Evolutionary conservation across 2,329 filamentous ascomycete species (phyloP).

Genomic region (Aspergillus uvarum): DNA sequence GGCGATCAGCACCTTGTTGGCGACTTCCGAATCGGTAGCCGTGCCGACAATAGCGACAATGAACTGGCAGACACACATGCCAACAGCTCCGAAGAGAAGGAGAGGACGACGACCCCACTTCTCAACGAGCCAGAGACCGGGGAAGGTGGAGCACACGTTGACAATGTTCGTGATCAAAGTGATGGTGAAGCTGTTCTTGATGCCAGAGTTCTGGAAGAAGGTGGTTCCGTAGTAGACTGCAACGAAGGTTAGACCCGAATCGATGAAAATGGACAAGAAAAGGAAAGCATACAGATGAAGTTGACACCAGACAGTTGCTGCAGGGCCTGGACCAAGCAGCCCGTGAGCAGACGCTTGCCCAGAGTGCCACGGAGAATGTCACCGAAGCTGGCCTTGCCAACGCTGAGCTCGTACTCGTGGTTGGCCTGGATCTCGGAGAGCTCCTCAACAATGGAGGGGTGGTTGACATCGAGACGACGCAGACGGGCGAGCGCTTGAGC

Average conservation of each 20-base stretch:
- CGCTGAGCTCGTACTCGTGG: conserved; percentile 72
- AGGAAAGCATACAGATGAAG: conserved; percentile 40
- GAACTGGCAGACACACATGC: conserved; percentile 49
- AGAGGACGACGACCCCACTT: conserved; percentile 50
- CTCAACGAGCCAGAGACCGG: conserved; percentile 50
- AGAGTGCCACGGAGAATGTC: conserved; percentile 38
- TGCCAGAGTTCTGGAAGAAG: conserved; percentile 43
- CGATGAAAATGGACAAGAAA: not conserved
- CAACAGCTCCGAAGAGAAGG: conserved; percentile 48
- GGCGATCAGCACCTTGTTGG: conserved; percentile 46
- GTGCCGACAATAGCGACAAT: conserved; percentile 52
- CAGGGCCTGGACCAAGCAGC: conserved; percentile 40
- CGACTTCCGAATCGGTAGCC: conserved; percentile 34
- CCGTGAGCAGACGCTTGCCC: conserved; percentile 41
- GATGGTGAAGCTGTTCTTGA: conserved; percentile 47
- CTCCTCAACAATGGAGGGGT: conserved; percentile 73
- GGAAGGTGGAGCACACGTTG: conserved; percentile 51
- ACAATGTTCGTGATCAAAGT: conserved; percentile 50
- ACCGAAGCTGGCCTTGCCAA: conserved; percentile 38
- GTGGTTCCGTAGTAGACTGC: conserved; percentile 41
- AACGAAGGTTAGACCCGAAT: conserved; percentile 11
- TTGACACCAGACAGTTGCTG: conserved; percentile 46
- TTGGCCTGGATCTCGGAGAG: conserved; percentile 83
- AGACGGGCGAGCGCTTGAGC: conserved; percentile 62
- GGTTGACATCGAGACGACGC: conserved; percentile 64